Conservation (phyloP, 805 yeast genomes). For the Myxozyma sirexii region DNA sequence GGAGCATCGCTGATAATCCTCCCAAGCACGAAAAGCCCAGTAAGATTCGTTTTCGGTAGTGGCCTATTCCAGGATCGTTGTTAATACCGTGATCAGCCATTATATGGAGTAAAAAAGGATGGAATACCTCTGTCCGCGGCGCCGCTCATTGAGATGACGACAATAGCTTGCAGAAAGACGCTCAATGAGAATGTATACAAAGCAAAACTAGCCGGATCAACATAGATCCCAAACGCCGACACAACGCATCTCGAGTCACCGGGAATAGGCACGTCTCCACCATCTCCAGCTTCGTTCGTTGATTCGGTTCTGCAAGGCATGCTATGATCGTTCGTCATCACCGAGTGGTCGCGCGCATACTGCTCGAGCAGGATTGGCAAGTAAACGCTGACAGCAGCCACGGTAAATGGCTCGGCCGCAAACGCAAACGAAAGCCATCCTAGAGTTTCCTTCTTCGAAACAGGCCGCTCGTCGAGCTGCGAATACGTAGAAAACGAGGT, state of each 20-base stretch:
- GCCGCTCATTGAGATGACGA: constrained; percentile 74
- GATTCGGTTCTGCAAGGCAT: constrained; percentile 52
- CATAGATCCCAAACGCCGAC: constrained; percentile 49
- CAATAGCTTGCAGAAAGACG: constrained; percentile 70
- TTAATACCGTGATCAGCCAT: no score
- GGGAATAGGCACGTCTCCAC: constrained; percentile 41
- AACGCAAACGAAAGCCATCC: constrained; percentile 66
- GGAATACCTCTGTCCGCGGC: constrained; percentile 57
- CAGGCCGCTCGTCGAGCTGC: constrained; percentile 35
- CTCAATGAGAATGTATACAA: constrained; percentile 71
- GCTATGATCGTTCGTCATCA: constrained; percentile 57
- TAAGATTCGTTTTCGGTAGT: constrained; percentile 59
- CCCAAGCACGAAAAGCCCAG: constrained; percentile 63
- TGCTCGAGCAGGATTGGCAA: constrained; percentile 73
- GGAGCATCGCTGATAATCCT: constrained; percentile 54
- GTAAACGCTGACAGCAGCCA: constrained; percentile 76
- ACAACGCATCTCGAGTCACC: constrained; percentile 50
- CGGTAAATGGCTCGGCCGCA: constrained; percentile 81
- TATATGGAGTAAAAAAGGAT: background rate
- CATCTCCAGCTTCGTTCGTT: constrained; percentile 14
- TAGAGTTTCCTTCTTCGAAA: constrained; percentile 50
- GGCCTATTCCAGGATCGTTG: no score
- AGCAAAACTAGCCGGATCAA: constrained; percentile 75
- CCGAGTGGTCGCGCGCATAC: constrained; percentile 74
- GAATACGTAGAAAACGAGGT: constrained; percentile 29